Evolutionary conservation across 2,329 filamentous ascomycete genomes (phyloP), one percentile per base, ranked within the genome.

Genomic region (Neoascochyta sp.): DNA sequence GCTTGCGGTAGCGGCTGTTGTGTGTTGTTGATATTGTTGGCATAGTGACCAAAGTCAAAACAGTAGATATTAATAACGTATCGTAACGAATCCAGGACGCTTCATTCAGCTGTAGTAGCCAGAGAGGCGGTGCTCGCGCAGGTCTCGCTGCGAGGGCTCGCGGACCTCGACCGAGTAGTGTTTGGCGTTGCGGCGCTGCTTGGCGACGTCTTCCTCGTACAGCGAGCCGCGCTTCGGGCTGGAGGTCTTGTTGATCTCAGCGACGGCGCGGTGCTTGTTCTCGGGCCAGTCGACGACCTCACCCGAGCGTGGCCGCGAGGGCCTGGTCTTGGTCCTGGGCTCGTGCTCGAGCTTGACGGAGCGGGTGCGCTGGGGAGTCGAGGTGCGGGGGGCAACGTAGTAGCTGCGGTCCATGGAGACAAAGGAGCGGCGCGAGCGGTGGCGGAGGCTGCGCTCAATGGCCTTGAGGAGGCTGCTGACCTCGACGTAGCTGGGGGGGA

Each of bases 371-470:
- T 47, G 39, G 11, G 49, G 48, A 7, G 45, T 26, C 10, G 53
- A 42, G 32, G 53, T 51, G 39, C 65, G 65, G 17, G 63, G 49
- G n/a, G 63, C 50, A 18, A 66, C 52, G 34, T 65, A 61, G 48
- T 67, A 68, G 42, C 52, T 60, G 32, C 53, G 50, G 45, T 68
- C 65, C 57, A 67, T 66, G 52, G 60, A 65, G 43, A 69, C 53
- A 39, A 69, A 62, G 9, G 64, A 59, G 6, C 43, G 47, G 36
- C 48, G 53, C 29, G 49, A 57, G 34, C 52, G 56, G 50, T 52
- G 54, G 23, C 64, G 54, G 21, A 63, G 36, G 45, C 48, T 54
- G 34, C 64, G 63, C 41, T 68, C 64, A 34, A 65, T 62, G 17
- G 63, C 64, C 41, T 53, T 63, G 26, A 70, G 52, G 5, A 70